A percentile compares a stretch with the other conserved stretches of the same genome.
Evolutionary conservation across 495 filamentous ascomycete species (phyloP).

Genomic region (Xylaria palmicola): DNA sequence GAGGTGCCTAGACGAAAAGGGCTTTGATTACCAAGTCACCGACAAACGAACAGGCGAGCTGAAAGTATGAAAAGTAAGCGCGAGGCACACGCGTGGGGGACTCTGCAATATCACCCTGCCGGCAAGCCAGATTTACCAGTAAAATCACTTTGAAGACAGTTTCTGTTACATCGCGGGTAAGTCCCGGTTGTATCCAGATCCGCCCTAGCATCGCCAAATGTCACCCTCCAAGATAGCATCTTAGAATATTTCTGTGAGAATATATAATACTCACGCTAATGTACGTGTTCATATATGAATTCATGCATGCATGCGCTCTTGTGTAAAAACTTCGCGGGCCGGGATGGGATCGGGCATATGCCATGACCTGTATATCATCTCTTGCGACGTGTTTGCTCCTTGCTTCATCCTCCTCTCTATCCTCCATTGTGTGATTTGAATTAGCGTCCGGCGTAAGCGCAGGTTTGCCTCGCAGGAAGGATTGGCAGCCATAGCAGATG

Average conservation of each 20-base stretch:
- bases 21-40: background rate
- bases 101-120: background rate
- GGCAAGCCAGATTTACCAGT: background rate
- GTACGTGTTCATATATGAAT: too few species aligned
- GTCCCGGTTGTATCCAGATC: background rate
- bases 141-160: background rate
- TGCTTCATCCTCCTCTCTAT: too few species aligned
- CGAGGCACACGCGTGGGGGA: background rate
- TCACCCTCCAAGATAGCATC: background rate
- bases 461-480: background rate
- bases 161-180: background rate
- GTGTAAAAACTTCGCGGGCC: too few species aligned
- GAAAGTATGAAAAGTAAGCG: background rate
- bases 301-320: too few species aligned
- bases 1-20: background rate
- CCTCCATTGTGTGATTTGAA: too few species aligned
- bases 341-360: background rate
- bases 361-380: background rate
- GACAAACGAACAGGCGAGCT: background rate
- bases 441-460: background rate
- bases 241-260: too few species aligned
- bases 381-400: too few species aligned
- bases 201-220: background rate
- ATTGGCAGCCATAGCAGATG: background rate
- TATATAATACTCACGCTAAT: too few species aligned